phyloP scores from a whole-genome alignment of 306 rosid species.

The Neltuma alba region DNA sequence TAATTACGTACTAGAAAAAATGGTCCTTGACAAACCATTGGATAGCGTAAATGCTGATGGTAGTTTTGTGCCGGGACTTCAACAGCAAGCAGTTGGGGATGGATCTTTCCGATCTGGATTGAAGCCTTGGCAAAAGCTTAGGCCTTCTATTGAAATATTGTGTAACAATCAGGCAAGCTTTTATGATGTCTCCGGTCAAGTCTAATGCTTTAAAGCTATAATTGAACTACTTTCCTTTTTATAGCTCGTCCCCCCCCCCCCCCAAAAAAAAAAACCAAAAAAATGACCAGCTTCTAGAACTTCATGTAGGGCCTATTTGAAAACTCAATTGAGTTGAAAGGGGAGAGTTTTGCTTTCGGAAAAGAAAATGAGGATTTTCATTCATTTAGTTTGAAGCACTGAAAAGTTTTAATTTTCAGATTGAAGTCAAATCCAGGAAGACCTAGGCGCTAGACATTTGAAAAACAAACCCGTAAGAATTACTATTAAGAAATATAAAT shows the following conservation, averaged over 20 bases:
- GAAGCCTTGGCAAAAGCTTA: conserved; percentile 88
- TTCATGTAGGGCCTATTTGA: background rate
- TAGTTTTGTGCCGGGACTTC: conserved; percentile 68
- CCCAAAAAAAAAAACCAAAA: background rate
- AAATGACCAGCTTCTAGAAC: conserved; percentile 8
- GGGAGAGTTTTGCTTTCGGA: background rate
- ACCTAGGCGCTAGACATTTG: background rate
- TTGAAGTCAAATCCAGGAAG: background rate
- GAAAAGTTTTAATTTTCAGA: background rate
- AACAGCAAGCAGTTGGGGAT: conserved; percentile 63
- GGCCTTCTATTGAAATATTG: conserved; percentile 90
- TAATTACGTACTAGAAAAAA: conserved; percentile 89
- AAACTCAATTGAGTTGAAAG: background rate
- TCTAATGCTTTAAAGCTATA: conserved; percentile 7
- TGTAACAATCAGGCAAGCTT: conserved; percentile 93
- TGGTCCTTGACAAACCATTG: conserved; percentile 92
- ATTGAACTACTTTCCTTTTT: conserved; percentile 12
- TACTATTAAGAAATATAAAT: too few relatives aligned
- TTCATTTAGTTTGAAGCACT: background rate
- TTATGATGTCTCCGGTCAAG: conserved; percentile 17
- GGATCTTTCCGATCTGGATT: conserved; percentile 83
- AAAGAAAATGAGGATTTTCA: background rate
- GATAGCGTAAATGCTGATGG: conserved; percentile 69
- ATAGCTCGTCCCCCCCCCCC: background rate
- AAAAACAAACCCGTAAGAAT: too few relatives aligned